Base-by-base conservation (phyloP, 75 land plant genomes). In the Selaginella tamariscina region DNA sequence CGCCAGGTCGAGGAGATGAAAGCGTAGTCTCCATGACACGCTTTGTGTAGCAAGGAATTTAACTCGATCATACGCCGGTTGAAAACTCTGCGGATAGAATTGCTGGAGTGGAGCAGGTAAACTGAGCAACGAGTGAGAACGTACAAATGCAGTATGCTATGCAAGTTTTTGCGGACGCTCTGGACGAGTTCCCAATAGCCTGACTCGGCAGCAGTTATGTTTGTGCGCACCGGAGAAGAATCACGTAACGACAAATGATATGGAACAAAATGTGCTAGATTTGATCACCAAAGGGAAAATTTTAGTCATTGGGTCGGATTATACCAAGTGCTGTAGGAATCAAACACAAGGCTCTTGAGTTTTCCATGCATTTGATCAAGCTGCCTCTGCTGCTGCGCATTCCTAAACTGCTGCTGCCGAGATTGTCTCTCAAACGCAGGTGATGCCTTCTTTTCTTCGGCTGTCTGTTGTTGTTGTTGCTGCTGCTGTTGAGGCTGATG, bases 241-340 rank as follows among this genome's bases (percentile, higher is more conserved):
- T 67, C 86, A 94, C 75, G 79, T 85, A 32, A 95, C 91, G 29
- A 94, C 91, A 31, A 90, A 87, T 71, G 84, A 87, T 71, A 94
- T 94, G 98, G 86, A 83, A 76, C 98, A 94, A 68, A 84, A 94
- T 64, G 98, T 94, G 33, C 90, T 90, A 72, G 98, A 89, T n/a
- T n/a, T n/a, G n/a, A n/a, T n/a, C n/a, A n/a, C n/a, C n/a, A n/a
- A n/a, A n/a, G n/a, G n/a, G n/a, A n/a, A n/a, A n/a, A n/a, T n/a
- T n/a, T n/a, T n/a, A n/a, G n/a, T n/a, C n/a, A n/a, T n/a, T n/a
- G n/a, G n/a, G n/a, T n/a, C n/a, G n/a, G n/a, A n/a, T n/a, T n/a
- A n/a, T n/a, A n/a, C n/a, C n/a, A n/a, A n/a, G n/a, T n/a, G n/a
- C n/a, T n/a, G n/a, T n/a, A n/a, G n/a, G n/a, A n/a, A n/a, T n/a